Evolutionary conservation across 345 rosid genomes (phyloP).

Genomic region (Mallotus nudiflorus): DNA sequence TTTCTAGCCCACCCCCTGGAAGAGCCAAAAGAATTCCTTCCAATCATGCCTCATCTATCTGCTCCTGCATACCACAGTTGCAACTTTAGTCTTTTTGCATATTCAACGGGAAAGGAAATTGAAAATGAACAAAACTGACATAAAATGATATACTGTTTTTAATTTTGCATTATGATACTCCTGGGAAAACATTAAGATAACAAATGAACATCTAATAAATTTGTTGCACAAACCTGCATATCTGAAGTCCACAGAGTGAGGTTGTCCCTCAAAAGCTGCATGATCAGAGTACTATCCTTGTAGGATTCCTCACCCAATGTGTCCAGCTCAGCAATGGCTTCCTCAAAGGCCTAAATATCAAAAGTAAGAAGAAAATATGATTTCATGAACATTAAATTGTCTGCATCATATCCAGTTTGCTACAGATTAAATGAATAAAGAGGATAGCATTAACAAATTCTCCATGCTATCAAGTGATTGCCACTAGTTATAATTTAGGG

Average conservation of each 20-base stretch:
- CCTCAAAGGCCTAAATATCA: constrained; percentile 55
- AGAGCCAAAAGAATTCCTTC: constrained; percentile 13
- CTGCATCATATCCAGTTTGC: not conserved
- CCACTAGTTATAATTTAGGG: not conserved
- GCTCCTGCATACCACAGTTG: constrained; percentile 9
- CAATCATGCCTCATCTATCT: constrained; percentile 18
- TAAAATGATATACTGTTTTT: not conserved
- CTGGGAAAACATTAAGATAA: not conserved
- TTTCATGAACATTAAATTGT: not conserved
- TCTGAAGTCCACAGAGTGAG: constrained; percentile 39
- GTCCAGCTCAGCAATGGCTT: constrained; percentile 71
- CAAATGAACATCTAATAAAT: not conserved
- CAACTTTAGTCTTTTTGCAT: constrained; percentile 9
- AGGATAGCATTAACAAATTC: not conserved
- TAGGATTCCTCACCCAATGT: constrained; percentile 64
- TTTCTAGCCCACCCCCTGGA: constrained; percentile 16
- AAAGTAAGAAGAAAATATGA: constrained; percentile 3
- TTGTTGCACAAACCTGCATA: constrained; percentile 16
- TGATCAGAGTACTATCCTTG: constrained; percentile 66
- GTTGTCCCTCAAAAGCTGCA: constrained; percentile 66
- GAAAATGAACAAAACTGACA: not conserved
- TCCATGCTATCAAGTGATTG: not conserved
- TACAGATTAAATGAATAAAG: not conserved
- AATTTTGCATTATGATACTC: not conserved
- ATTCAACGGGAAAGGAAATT: not conserved